Evolutionary conservation across 208 protist species (phyloP).

Genomic region (Spongospora subterranea): DNA sequence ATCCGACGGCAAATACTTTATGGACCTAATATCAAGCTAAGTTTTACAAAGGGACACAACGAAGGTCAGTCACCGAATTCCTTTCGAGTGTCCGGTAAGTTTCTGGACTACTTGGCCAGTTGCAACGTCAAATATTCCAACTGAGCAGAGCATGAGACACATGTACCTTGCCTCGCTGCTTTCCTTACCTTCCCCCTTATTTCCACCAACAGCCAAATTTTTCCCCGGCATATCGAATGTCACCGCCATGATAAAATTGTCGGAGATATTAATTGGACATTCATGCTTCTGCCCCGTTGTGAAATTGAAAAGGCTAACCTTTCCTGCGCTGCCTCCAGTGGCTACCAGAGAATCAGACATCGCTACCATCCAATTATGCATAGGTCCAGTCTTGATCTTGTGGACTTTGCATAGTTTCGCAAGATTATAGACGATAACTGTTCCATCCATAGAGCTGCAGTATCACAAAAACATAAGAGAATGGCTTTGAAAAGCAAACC

Average conservation of each 20-base stretch:
- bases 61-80: slow-evolving; percentile 2
- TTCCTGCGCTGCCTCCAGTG: not conserved
- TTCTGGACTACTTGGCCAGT: slow-evolving; percentile 25
- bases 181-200: not conserved
- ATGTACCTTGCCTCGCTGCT: not conserved
- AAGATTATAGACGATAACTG: slow-evolving; percentile 5
- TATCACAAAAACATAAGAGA: not conserved
- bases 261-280: not conserved
- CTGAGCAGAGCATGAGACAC: not conserved
- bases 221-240: not conserved
- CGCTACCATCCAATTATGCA: slow-evolving; percentile 20
- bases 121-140: slow-evolving; percentile 2
- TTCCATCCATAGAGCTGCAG: slow-evolving; percentile 27
- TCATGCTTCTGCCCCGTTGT: not conserved
- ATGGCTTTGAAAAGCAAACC: not conserved
- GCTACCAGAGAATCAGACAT: not conserved
- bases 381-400: slow-evolving; percentile 1
- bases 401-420: not conserved
- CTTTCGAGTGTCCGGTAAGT: slow-evolving; percentile 13
- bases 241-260: not conserved
- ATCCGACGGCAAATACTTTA: not conserved
- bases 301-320: not conserved
- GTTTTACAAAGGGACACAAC: not conserved
- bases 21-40: not conserved
- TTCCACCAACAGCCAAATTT: not conserved